Conservation (phyloP, 495 filamentous ascomycete species). For the Daldinia concentrica region DNA sequence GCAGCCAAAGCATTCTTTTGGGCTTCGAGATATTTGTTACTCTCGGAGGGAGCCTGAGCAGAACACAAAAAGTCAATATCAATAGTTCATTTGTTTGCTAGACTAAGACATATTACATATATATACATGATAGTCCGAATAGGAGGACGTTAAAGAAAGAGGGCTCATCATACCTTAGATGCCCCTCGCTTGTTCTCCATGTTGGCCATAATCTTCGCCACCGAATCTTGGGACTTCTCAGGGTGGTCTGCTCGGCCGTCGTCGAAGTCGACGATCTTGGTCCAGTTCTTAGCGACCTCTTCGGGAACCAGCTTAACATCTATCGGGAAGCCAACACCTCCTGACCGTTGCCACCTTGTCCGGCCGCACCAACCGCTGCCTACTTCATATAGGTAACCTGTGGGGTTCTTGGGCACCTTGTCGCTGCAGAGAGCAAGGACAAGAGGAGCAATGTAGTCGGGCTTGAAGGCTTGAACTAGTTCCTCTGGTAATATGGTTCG, state of each 20-base stretch:
- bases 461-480: slow-evolving; percentile 99
- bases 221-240: slow-evolving; percentile 75
- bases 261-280: slow-evolving; percentile 84
- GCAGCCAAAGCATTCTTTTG: slow-evolving; percentile 82
- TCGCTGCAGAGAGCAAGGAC: slow-evolving; percentile 91
- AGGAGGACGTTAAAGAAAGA: slow-evolving; percentile 40
- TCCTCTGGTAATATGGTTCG: slow-evolving; percentile 95
- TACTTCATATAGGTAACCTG: slow-evolving; percentile 93
- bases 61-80: slow-evolving; percentile 44
- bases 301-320: slow-evolving; percentile 89
- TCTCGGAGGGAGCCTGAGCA: slow-evolving; percentile 48
- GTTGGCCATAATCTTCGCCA: slow-evolving; percentile 92
- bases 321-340: slow-evolving; percentile 91
- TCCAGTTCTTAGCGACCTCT: slow-evolving; percentile 80
- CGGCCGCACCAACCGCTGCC: slow-evolving; percentile 92
- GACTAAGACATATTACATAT: slow-evolving; percentile 42
- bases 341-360: slow-evolving; percentile 94
- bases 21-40: slow-evolving; percentile 66
- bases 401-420: slow-evolving; percentile 81
- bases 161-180: slow-evolving; percentile 59
- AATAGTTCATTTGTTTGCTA: slow-evolving; percentile 40
- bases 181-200: slow-evolving; percentile 72
- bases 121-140: slow-evolving; percentile 30
- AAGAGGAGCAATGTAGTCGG: slow-evolving; percentile 94
- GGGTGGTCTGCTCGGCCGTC: slow-evolving; percentile 92